Evolutionary conservation across 306 rosid species (phyloP).

Genomic region (Parietaria judaica): DNA sequence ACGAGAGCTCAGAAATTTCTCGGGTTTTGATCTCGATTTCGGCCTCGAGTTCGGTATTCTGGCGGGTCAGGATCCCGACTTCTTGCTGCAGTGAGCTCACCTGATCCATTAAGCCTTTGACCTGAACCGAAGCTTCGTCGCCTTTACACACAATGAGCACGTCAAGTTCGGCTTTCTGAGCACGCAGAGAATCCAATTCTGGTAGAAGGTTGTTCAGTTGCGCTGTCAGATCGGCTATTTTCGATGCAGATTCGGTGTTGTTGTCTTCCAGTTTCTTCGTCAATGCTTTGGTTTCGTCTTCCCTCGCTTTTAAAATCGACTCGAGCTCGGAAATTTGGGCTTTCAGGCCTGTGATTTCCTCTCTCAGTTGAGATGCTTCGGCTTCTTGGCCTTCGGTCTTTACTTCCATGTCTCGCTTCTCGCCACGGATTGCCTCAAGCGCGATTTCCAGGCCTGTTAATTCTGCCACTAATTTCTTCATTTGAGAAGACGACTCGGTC

Average conservation of each 20-base stretch:
- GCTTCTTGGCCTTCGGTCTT: conserved; percentile 34
- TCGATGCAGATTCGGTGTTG: conserved; percentile 36
- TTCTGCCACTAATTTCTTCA: conserved; percentile 37
- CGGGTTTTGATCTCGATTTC: conserved; percentile 39
- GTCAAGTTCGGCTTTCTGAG: conserved; percentile 48
- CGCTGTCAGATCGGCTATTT: conserved; percentile 43
- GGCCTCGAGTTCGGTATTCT: conserved; percentile 48
- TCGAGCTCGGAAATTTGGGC: conserved; percentile 45
- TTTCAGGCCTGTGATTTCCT: conserved; percentile 35
- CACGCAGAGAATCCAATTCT: conserved; percentile 28
- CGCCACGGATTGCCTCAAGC: conserved; percentile 36
- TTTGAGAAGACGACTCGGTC: conserved; percentile 39
- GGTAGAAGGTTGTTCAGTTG: conserved; percentile 44
- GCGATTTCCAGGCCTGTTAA: conserved; percentile 32
- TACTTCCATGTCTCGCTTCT: conserved; percentile 37
- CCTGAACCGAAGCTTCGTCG: conserved; percentile 49
- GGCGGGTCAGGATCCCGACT: conserved; percentile 36
- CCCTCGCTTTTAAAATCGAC: conserved; percentile 42
- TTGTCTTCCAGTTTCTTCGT: conserved; percentile 46
- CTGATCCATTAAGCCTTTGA: conserved; percentile 42
- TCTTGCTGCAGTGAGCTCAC: conserved; percentile 46
- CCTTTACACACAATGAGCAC: conserved; percentile 36
- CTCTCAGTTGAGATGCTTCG: conserved; percentile 42
- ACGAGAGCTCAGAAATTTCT: conserved; percentile 36
- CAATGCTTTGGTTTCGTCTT: conserved; percentile 40